phyloP scores from a whole-genome alignment of 148 eudicot genomes.

The Fallopia convolvulus region DNA sequence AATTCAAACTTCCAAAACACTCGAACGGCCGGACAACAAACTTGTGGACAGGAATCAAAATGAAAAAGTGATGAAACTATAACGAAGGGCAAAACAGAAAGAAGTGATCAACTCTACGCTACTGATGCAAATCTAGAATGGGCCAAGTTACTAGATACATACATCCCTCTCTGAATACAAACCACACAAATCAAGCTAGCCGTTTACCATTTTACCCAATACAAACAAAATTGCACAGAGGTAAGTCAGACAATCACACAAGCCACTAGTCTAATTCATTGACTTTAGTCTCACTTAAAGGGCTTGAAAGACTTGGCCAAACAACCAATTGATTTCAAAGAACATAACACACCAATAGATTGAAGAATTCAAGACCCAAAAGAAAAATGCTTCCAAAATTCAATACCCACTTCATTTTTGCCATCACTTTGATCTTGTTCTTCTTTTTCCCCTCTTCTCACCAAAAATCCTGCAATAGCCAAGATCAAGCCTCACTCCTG shows the following conservation, averaged over 20 bases:
- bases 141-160: neutral
- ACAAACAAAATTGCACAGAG: neutral
- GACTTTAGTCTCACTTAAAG: neutral
- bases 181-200: neutral
- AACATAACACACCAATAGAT: neutral
- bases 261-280: neutral
- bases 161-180: neutral
- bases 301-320: no score
- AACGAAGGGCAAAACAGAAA: no score
- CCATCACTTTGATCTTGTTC: neutral
- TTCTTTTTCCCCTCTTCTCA: slow-evolving; percentile 22
- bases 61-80: neutral
- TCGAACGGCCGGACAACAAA: no score
- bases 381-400: neutral
- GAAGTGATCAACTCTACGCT: no score
- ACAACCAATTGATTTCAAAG: neutral
- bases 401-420: neutral
- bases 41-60: neutral
- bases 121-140: neutral
- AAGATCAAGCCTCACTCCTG: slow-evolving; percentile 45
- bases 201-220: neutral
- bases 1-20: neutral
- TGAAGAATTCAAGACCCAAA: neutral
- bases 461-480: slow-evolving; percentile 38
- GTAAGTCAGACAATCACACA: neutral